Evolutionary conservation across 192 early-diverging fungal genomes (phyloP), one percentile per base, ranked within the genome.

Genomic region (Coemansia sp.): DNA sequence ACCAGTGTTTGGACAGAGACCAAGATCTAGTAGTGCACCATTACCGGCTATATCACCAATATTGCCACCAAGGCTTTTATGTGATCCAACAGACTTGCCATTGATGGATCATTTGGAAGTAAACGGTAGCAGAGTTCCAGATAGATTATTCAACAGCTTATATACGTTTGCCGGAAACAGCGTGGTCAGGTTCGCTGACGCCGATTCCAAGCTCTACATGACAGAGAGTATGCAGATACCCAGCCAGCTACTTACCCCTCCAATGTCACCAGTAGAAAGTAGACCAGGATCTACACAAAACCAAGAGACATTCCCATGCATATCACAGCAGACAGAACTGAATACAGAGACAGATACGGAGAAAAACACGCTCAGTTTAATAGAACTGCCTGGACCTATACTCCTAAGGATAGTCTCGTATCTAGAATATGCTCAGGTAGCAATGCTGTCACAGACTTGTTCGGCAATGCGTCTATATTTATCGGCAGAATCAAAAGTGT

Each of bases 71-170:
- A 29, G 17, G 53, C 50, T 38, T 35, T 46, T 15, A 11, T 74
- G 72, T 37, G 72, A 74, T 18, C 72, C 72, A 9, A 74, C 64
- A 1, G 72, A 74, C 51, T 26, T 74, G 40, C 72, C 72, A 0
- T 8, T 41, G 25, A 32, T 56, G 5, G 29, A 32, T 32, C 15
- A 8, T 32, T 32, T 32, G 30, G 11, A 11, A n/a, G n/a, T n/a
- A n/a, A n/a, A n/a, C n/a, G n/a, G n/a, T n/a, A n/a, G n/a, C n/a
- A n/a, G n/a, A n/a, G n/a, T n/a, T n/a, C n/a, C n/a, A n/a, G n/a
- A n/a, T n/a, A n/a, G n/a, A n/a, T n/a, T n/a, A n/a, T n/a, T n/a
- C n/a, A n/a, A n/a, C n/a, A n/a, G n/a, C n/a, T n/a, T n/a, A n/a
- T n/a, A n/a, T n/a, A n/a, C n/a, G n/a, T n/a, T n/a, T n/a, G n/a